Conservation (phyloP, 1,284 basidiomycete species). For the Malassezia sympodialis region DNA sequence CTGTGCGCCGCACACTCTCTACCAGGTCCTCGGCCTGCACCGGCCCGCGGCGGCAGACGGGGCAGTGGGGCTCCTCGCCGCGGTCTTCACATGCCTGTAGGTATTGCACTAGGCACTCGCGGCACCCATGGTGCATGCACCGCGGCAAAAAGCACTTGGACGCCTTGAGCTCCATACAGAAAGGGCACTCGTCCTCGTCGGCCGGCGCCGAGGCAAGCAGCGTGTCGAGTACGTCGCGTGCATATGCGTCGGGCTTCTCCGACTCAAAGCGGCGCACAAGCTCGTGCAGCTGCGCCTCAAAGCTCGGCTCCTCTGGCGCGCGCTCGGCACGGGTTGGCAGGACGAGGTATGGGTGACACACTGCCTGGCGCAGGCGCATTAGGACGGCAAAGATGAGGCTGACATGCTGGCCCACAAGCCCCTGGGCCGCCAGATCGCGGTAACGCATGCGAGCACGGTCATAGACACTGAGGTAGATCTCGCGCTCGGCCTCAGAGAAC, state of each 20-base stretch:
- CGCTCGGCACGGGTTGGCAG: constrained; percentile 26
- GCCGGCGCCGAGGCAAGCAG: constrained; percentile 16
- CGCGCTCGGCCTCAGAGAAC: constrained; percentile 37
- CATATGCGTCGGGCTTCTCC: constrained; percentile 14
- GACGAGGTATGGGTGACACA: constrained; percentile 49
- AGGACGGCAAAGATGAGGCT: constrained; percentile 50
- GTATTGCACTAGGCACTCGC: constrained; percentile 66
- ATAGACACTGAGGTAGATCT: constrained; percentile 48
- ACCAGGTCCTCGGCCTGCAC: constrained; percentile 55
- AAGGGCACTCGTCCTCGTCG: constrained; percentile 38
- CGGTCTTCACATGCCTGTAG: constrained; percentile 59
- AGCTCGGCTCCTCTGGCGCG: constrained; percentile 18
- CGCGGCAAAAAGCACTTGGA: constrained; percentile 42
- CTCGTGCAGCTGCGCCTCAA: constrained; percentile 22
- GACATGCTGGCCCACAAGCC: constrained; percentile 42
- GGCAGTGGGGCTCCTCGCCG: constrained; percentile 54
- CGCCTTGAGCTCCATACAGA: constrained; percentile 45
- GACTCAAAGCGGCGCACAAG: constrained; percentile 30
- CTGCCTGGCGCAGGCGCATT: constrained; percentile 50
- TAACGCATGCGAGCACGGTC: constrained; percentile 38
- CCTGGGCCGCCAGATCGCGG: constrained; percentile 28
- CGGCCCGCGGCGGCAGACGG: constrained; percentile 35
- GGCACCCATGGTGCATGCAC: constrained; percentile 55
- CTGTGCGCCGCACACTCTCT: constrained; percentile 50
- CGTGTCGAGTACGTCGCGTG: constrained; percentile 23